Percentiles rank a stretch among this genome's conserved stretches.
These are phyloP conservation scores for Leccinum variicolor DNA, from an alignment of 768 basidiomycete species.

Conservation along the genomic window DNA sequence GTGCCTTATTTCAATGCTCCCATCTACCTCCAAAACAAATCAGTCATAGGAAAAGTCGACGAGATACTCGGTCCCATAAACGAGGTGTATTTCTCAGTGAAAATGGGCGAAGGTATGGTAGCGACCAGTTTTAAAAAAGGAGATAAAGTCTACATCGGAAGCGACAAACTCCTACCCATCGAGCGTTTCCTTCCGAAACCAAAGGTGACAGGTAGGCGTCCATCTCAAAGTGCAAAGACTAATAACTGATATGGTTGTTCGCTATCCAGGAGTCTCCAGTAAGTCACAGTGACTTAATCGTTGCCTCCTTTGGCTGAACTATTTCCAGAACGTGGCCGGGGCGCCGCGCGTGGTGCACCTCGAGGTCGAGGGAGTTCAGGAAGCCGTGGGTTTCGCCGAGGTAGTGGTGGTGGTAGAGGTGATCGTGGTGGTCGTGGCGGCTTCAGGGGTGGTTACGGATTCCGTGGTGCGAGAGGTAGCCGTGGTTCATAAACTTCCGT, in stretches of 20 bases:
- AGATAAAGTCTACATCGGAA: constrained; percentile 96
- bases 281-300: constrained; percentile 4
- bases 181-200: constrained; percentile 97
- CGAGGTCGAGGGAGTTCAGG: constrained; percentile 27
- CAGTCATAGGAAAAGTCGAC: constrained; percentile 94
- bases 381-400: constrained; percentile 34
- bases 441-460: constrained; percentile 45
- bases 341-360: constrained; percentile 23
- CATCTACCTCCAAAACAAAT: constrained; percentile 96
- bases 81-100: constrained; percentile 96
- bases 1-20: constrained; percentile 99
- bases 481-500: constrained; percentile 42
- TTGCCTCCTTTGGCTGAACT: constrained; percentile 29
- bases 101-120: constrained; percentile 95
- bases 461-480: constrained; percentile 44
- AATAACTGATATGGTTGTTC: background rate
- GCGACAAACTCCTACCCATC: constrained; percentile 95
- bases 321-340: constrained; percentile 45
- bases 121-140: constrained; percentile 95
- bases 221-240: constrained; percentile 10
- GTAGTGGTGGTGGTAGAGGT: constrained; percentile 32
- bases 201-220: constrained; percentile 69
- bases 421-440: constrained; percentile 45
- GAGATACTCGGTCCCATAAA: constrained; percentile 99
- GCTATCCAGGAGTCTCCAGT: constrained; percentile 28